phyloP scores from a whole-genome alignment of 352 stramenopile species.

The Globisporangium cylindrosporum region DNA sequence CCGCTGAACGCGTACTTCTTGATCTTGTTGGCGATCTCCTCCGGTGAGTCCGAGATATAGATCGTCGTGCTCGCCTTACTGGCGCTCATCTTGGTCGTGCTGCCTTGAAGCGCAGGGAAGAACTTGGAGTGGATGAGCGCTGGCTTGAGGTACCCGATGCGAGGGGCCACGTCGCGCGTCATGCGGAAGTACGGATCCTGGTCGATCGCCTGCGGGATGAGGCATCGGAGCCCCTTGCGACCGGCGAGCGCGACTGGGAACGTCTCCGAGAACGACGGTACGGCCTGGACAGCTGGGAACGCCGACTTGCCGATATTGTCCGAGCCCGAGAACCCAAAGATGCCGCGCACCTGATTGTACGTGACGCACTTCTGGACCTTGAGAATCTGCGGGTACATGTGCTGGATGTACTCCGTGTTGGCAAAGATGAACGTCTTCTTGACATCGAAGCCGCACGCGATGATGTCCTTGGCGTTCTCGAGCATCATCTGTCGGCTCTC shows the following conservation, averaged over 20 bases:
- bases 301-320: slow-evolving; percentile 99
- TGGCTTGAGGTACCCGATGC: slow-evolving; percentile 95
- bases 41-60: slow-evolving; percentile 98
- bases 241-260: slow-evolving; percentile 93
- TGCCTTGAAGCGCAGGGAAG: slow-evolving; percentile 98
- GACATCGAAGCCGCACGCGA: slow-evolving; percentile 95
- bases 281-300: slow-evolving; percentile 98
- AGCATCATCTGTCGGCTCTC: slow-evolving; percentile 92
- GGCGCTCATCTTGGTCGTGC: slow-evolving; percentile 98
- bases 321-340: slow-evolving; percentile 98
- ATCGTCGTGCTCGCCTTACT: slow-evolving; percentile 96
- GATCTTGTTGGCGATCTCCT: slow-evolving; percentile 94
- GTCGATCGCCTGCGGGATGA: slow-evolving; percentile 99
- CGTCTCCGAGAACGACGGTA: slow-evolving; percentile 96
- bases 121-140: slow-evolving; percentile 99
- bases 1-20: slow-evolving; percentile 91
- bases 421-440: slow-evolving; percentile 99
- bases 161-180: slow-evolving; percentile 98
- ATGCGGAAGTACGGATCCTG: slow-evolving; percentile 99
- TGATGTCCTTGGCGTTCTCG: slow-evolving; percentile 99
- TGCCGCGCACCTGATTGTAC: slow-evolving; percentile 96
- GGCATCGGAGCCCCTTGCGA: slow-evolving; percentile 91
- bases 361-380: slow-evolving; percentile 99
- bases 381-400: slow-evolving; percentile 99
- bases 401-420: slow-evolving; percentile 98